Percentiles rank a stretch among this genome's conserved stretches.
phyloP scores from a whole-genome alignment of 768 basidiomycete genomes.

The Leccinum broughii region DNA sequence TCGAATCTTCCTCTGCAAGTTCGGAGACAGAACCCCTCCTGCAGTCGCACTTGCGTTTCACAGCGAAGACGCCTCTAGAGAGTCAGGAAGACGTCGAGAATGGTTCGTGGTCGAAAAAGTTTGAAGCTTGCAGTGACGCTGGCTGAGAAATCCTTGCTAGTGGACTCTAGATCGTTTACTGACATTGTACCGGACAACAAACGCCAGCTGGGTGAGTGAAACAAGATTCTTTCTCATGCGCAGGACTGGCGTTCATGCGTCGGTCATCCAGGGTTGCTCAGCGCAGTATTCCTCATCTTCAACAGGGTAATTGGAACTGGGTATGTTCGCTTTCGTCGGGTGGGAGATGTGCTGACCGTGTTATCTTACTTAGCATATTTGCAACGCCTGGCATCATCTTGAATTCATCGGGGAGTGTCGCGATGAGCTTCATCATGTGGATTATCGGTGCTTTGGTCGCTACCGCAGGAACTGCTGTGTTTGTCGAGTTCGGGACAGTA shows the following conservation, averaged over 20 bases:
- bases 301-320: slow-evolving; percentile 77
- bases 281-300: slow-evolving; percentile 67
- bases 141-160: slow-evolving; percentile 5
- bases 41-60: not conserved
- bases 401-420: slow-evolving; percentile 67
- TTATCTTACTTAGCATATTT: slow-evolving; percentile 55
- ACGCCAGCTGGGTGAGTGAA: slow-evolving; percentile 49
- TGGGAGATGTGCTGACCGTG: slow-evolving; percentile 3
- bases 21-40: slow-evolving; percentile 28
- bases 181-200: slow-evolving; percentile 51
- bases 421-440: slow-evolving; percentile 70
- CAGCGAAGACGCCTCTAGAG: not conserved
- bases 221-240: not conserved
- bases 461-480: slow-evolving; percentile 66
- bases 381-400: slow-evolving; percentile 70
- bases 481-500: slow-evolving; percentile 75
- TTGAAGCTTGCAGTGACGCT: not conserved
- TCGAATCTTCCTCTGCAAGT: not conserved
- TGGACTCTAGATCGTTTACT: slow-evolving; percentile 17
- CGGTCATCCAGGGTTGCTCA: slow-evolving; percentile 32
- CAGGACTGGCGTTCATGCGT: not conserved
- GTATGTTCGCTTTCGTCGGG: slow-evolving; percentile 33
- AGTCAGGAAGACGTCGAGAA: slow-evolving; percentile 4
- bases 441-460: slow-evolving; percentile 65
- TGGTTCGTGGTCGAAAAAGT: slow-evolving; percentile 13